These are phyloP conservation scores for Rubia tinctorum DNA, from an alignment of 305 asterid species.

Conservation along the genomic window DNA sequence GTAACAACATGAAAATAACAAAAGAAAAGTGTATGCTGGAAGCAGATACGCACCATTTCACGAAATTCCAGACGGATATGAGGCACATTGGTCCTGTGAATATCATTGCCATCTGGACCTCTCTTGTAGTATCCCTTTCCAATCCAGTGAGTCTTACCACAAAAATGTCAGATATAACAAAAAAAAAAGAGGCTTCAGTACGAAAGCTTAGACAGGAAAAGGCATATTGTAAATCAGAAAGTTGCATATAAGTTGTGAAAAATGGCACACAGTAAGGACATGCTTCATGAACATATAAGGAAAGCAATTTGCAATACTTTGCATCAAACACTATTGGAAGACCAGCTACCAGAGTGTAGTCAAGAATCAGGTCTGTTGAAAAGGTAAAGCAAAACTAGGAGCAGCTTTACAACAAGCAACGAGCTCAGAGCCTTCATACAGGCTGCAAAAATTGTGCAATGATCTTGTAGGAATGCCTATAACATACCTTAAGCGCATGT, in stretches of 20 bases:
- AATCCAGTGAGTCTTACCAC: constrained; percentile 87
- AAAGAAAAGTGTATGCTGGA: not conserved
- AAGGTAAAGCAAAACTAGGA: not conserved
- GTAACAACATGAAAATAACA: not conserved
- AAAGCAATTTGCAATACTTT: not conserved
- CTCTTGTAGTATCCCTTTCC: constrained; percentile 82
- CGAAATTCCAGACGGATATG: constrained; percentile 95
- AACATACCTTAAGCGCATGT: constrained; percentile 74
- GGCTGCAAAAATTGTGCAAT: not conserved
- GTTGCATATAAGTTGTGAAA: not conserved
- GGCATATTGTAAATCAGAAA: not conserved
- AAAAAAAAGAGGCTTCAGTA: constrained; percentile 4
- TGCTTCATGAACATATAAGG: not conserved
- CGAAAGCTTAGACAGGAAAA: not conserved
- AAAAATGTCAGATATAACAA: constrained; percentile 1
- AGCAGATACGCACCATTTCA: constrained; percentile 58
- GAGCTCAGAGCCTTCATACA: not conserved
- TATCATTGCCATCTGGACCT: constrained; percentile 94
- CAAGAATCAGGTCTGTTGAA: not conserved
- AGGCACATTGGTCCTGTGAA: constrained; percentile 95
- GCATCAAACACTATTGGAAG: not conserved
- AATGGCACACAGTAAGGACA: too few relatives aligned
- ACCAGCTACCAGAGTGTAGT: not conserved
- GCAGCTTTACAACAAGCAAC: not conserved
- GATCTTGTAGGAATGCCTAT: not conserved